Conservation (phyloP, 2,329 filamentous ascomycete genomes). For the Aspergillus costaricaensis region DNA sequence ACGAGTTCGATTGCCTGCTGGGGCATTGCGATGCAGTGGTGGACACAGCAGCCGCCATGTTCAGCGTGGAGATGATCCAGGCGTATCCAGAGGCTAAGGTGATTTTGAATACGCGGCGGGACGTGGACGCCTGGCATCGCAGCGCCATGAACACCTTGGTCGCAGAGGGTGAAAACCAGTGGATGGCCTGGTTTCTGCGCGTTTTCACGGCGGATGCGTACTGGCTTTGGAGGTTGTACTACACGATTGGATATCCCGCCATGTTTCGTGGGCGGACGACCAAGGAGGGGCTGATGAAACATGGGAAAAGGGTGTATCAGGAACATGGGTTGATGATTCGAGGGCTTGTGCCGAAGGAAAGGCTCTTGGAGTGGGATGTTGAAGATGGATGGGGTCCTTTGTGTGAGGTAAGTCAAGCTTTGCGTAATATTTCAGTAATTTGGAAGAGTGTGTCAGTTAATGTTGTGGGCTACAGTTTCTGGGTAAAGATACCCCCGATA, state of each 20-base stretch:
- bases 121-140: conserved; percentile 21
- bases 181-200: conserved; percentile 17
- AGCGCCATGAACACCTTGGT: conserved; percentile 22
- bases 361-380: conserved; percentile 29
- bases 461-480: not conserved
- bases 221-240: conserved; percentile 22
- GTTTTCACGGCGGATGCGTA: conserved; percentile 24
- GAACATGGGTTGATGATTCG: conserved; percentile 16
- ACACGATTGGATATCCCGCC: conserved; percentile 16
- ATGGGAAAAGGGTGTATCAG: conserved; percentile 15
- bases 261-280: conserved; percentile 18
- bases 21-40: conserved; percentile 32
- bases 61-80: conserved; percentile 37
- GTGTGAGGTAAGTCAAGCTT: conserved; percentile 11
- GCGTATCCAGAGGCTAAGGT: conserved; percentile 37
- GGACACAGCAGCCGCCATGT: conserved; percentile 35
- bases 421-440: not conserved
- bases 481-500: not conserved
- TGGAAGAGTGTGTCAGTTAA: not conserved
- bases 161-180: conserved; percentile 15
- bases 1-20: conserved; percentile 36
- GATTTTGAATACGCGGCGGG: conserved; percentile 19
- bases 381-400: conserved; percentile 34
- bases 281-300: not conserved
- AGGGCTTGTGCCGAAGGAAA: conserved; percentile 21